Base-by-base conservation (phyloP, 441 rosid genomes). In the Erysimum cheiri region DNA sequence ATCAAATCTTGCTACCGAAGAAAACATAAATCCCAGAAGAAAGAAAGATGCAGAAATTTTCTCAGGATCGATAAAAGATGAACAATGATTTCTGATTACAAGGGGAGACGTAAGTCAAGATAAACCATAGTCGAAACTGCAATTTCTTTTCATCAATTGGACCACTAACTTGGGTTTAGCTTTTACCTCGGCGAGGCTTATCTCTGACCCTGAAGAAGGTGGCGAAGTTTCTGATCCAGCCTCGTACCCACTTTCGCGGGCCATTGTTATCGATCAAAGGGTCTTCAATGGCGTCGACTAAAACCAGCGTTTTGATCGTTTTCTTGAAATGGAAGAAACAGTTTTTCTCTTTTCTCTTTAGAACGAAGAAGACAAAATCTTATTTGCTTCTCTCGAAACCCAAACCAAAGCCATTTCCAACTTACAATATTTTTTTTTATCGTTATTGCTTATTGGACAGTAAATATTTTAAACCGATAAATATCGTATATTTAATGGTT, bases 191-290 rank as follows among this genome's bases (percentile, higher is more conserved):
- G 58, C 14, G 26, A 36, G 11, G 69, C 48, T 50, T 8, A 39
- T 8, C 28, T 48, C 64, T 13, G 63, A 58, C 15, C 2, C n/a
- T 47, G 44, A 5, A 64, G 57, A 48, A 17, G 41, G 6, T 11
- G 1, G 17, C 8, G 54, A 29, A 61, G 8, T 12, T 32, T 62
- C 55, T 63, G 69, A 49, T 64, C 8, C 58, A 64, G 35, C 24
- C 0, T 63, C 57, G 43, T 33, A 60, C 0, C 53, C 67, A 50
- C 61, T 60, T 39, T 35, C 41, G 0, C n/a, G 17, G 54, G 33
- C 63, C 76, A 72, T 64, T 47, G 24, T 24, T 72, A 64, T 57
- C 36, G 29, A 37, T 58, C 41, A 48, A 64, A 55, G 19, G 50
- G 0, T 35, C 75, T 24, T 62, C 75, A 70, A 28, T 59, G 59